Evolutionary conservation across 768 basidiomycete species (phyloP).

Genomic region (Pulveroboletus frians): DNA sequence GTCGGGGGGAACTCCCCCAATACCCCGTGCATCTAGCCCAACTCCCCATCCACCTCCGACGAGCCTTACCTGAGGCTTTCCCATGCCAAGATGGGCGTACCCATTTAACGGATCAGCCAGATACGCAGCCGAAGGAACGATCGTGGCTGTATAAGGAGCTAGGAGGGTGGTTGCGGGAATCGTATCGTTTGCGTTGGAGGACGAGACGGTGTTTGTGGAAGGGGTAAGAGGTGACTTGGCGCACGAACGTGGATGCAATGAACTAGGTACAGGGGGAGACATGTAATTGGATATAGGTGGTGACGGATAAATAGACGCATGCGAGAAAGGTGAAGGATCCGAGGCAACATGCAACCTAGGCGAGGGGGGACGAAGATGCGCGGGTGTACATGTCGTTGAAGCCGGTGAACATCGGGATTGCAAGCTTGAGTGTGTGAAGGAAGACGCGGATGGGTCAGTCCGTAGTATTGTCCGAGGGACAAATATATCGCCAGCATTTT

Average conservation of each 20-base stretch:
- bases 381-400: conserved; percentile 15
- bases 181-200: conserved; percentile 46
- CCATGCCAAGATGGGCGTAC: conserved; percentile 78
- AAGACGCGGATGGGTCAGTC: conserved; percentile 11
- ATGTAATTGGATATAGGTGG: conserved; percentile 23
- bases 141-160: conserved; percentile 56
- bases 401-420: conserved; percentile 7
- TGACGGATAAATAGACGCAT: conserved; percentile 22
- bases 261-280: conserved; percentile 18
- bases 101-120: conserved; percentile 77
- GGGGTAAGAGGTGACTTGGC: conserved; percentile 30
- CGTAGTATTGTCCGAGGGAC: conserved; percentile 25
- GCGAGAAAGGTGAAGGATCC: conserved; percentile 17
- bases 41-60: conserved; percentile 73
- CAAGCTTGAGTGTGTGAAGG: not conserved
- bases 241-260: conserved; percentile 15
- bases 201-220: conserved; percentile 36
- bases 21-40: conserved; percentile 73
- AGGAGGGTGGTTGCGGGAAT: conserved; percentile 55
- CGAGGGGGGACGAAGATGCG: conserved; percentile 28
- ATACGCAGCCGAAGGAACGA: conserved; percentile 66
- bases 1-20: conserved; percentile 45
- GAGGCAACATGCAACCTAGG: conserved; percentile 24
- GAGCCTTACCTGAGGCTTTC: conserved; percentile 79
- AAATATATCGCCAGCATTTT: conserved; percentile 17